These are phyloP conservation scores for Acanthamoeba divionensis DNA, from an alignment of 208 protist genomes.

Conservation along the genomic window DNA sequence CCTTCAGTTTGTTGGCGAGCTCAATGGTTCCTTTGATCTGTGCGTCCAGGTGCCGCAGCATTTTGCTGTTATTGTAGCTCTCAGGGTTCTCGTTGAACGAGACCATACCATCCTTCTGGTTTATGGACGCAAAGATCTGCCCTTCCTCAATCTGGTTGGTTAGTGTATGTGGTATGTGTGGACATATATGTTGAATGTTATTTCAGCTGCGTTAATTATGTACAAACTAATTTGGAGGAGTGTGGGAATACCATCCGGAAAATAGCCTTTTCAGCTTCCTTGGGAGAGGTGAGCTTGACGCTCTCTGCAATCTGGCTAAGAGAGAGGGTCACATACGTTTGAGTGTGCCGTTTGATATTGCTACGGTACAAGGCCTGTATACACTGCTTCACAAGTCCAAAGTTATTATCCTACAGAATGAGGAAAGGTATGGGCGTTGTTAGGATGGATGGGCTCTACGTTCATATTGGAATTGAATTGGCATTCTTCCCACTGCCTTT, in stretches of 20 bases:
- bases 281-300: constrained; percentile 55
- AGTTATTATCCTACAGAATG: constrained; percentile 68
- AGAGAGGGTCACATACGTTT: constrained; percentile 78
- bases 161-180: not conserved
- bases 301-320: constrained; percentile 71
- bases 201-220: not conserved
- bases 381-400: constrained; percentile 73
- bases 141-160: constrained; percentile 73
- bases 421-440: not conserved
- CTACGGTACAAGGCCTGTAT: constrained; percentile 62
- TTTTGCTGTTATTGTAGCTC: constrained; percentile 16
- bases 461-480: no score
- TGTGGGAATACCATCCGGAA: constrained; percentile 65
- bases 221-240: not conserved
- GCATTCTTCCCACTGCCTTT: no score
- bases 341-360: constrained; percentile 74
- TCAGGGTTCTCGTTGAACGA: constrained; percentile 71
- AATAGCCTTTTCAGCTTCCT: constrained; percentile 63
- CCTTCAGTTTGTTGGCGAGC: constrained; percentile 27
- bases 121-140: constrained; percentile 74
- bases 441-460: no score
- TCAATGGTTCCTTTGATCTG: constrained; percentile 52
- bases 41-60: constrained; percentile 32
- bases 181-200: not conserved
- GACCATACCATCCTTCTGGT: constrained; percentile 77